Percentiles rank a stretch among this genome's conserved stretches.
These are phyloP conservation scores for Wickerhamiella azyma DNA, from an alignment of 805 yeast genomes.

Conservation along the genomic window DNA sequence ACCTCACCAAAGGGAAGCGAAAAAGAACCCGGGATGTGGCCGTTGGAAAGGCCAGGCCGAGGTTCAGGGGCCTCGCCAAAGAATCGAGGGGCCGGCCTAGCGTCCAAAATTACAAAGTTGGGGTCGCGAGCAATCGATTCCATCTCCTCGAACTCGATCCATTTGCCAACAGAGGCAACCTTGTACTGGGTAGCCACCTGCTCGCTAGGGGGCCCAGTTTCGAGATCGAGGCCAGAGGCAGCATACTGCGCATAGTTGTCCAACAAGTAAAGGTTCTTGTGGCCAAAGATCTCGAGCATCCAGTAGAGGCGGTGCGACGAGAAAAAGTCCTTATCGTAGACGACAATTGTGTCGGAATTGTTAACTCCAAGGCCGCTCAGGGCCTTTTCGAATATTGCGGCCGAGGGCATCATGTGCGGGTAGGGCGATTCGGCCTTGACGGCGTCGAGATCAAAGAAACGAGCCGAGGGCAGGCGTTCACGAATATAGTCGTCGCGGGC, in stretches of 20 bases:
- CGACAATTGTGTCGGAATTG: constrained; percentile 45
- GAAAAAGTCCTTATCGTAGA: constrained; percentile 82
- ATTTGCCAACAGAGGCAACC: constrained; percentile 22
- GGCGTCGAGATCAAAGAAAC: constrained; percentile 66
- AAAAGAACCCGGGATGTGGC: constrained; percentile 74
- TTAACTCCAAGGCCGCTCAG: constrained; percentile 23
- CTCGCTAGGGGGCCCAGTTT: constrained; percentile 21
- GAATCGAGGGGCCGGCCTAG: constrained; percentile 38
- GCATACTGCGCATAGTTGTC: constrained; percentile 53
- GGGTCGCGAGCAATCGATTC: constrained; percentile 37
- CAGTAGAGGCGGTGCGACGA: constrained; percentile 87
- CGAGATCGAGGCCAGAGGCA: constrained; percentile 34
- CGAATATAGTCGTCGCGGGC: constrained; percentile 35
- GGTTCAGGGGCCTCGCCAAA: constrained; percentile 79
- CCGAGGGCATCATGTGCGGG: constrained; percentile 84
- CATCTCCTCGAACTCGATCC: constrained; percentile 47
- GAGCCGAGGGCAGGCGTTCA: constrained; percentile 51
- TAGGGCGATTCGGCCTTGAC: constrained; percentile 50
- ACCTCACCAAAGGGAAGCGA: constrained; percentile 64
- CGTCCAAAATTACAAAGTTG: constrained; percentile 7
- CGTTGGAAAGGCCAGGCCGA: constrained; percentile 73
- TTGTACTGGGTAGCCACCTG: constrained; percentile 17
- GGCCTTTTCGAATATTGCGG: constrained; percentile 39
- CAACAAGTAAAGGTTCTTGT: constrained; percentile 49
- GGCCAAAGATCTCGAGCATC: constrained; percentile 75